A percentile compares a stretch with the other conserved stretches of the same genome.
These are phyloP conservation scores for Vanderwaltozyma yarrowii DNA, from an alignment of 805 yeast species.

Conservation along the genomic window DNA sequence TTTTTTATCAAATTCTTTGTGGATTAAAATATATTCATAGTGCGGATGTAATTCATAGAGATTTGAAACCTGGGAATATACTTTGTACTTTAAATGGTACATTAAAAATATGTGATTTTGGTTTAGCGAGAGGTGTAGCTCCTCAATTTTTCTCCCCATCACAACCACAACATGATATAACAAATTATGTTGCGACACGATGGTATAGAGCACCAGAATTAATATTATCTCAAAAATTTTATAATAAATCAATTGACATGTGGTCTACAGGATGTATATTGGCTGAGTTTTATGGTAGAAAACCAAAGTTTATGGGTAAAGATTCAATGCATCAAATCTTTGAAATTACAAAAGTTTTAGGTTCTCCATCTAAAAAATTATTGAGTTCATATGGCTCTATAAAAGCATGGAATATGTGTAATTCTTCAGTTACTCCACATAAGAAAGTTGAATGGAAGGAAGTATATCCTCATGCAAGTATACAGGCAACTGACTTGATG, in stretches of 20 bases:
- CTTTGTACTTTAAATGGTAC: slow-evolving; percentile 64
- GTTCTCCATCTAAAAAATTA: slow-evolving; percentile 50
- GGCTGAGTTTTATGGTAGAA: slow-evolving; percentile 73
- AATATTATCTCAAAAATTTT: slow-evolving; percentile 47
- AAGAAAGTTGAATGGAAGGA: slow-evolving; percentile 38
- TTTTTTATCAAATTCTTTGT: slow-evolving; percentile 71
- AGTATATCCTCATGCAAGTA: slow-evolving; percentile 54
- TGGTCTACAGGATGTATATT: slow-evolving; percentile 94
- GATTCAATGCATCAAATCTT: slow-evolving; percentile 61
- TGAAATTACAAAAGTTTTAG: slow-evolving; percentile 59
- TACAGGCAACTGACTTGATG: slow-evolving; percentile 42
- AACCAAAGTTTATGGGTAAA: slow-evolving; percentile 71
- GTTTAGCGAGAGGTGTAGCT: slow-evolving; percentile 72
- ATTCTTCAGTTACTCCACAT: slow-evolving; percentile 28
- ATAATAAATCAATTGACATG: slow-evolving; percentile 67
- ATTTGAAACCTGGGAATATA: slow-evolving; percentile 85
- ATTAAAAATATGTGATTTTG: slow-evolving; percentile 87
- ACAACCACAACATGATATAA: slow-evolving; percentile 36
- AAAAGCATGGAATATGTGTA: slow-evolving; percentile 37
- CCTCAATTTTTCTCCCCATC: slow-evolving; percentile 18
- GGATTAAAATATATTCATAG: slow-evolving; percentile 85
- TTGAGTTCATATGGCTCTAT: slow-evolving; percentile 37
- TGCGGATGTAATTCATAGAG: slow-evolving; percentile 88
- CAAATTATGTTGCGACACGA: slow-evolving; percentile 85
- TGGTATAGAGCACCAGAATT: slow-evolving; percentile 96